Conservation (phyloP, 768 basidiomycete genomes). For the Auriscalpium microsporum region DNA sequence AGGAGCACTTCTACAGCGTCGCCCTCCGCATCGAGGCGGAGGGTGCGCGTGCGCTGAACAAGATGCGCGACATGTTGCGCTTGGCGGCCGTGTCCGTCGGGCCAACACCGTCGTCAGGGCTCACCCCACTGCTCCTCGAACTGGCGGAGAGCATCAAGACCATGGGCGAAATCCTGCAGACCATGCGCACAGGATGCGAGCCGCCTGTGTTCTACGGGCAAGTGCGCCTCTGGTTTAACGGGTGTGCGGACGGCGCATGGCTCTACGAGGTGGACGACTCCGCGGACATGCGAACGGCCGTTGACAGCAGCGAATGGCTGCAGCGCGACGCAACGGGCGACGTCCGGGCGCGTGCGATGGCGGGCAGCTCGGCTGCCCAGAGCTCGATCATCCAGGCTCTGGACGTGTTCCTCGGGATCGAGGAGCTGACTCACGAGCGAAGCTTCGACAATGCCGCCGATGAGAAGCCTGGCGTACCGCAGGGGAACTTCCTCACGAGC, state of each 20-base stretch:
- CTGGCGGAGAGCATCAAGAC: neutral
- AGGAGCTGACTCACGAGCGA: neutral
- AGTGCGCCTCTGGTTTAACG: constrained; percentile 1
- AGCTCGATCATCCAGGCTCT: constrained; percentile 2
- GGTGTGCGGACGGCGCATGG: neutral
- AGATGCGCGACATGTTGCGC: neutral
- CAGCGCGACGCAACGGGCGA: neutral
- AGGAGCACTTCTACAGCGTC: constrained; percentile 1
- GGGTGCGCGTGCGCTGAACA: neutral
- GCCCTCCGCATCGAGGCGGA: neutral
- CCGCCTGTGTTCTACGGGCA: neutral
- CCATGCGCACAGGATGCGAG: neutral
- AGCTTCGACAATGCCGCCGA: neutral
- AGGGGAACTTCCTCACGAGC: constrained; percentile 1
- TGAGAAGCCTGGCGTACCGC: no score
- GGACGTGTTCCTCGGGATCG: constrained; percentile 2
- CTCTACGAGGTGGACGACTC: neutral
- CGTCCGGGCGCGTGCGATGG: neutral
- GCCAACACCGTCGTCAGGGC: neutral
- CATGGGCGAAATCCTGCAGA: neutral
- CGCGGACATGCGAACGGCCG: neutral
- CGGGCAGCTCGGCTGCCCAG: constrained; percentile 2
- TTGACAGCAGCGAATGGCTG: neutral
- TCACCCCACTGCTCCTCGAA: neutral
- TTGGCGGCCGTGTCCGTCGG: neutral